These are phyloP conservation scores for Rubia balearica DNA, from an alignment of 305 asterid species.

Conservation along the genomic window DNA sequence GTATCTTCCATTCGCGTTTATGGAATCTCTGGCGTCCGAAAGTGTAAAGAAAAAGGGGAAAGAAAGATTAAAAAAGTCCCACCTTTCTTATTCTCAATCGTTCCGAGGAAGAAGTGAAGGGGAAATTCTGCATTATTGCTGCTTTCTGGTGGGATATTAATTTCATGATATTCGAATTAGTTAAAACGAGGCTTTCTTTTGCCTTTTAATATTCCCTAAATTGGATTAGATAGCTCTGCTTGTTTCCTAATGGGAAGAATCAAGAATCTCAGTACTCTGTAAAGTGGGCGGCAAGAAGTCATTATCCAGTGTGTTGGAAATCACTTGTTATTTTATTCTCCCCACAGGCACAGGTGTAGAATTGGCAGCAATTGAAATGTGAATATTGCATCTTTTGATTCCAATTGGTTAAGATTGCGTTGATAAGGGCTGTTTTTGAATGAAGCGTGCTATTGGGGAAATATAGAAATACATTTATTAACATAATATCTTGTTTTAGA, in stretches of 20 bases:
- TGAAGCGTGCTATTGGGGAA: not conserved
- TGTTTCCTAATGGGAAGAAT: not conserved
- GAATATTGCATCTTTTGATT: slow-evolving; percentile 3
- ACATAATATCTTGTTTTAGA: too few species aligned
- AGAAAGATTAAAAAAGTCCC: not conserved
- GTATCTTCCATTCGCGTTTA: slow-evolving; percentile 57
- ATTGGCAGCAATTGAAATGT: not conserved
- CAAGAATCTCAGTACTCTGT: slow-evolving; percentile 10
- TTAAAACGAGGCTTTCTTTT: not conserved
- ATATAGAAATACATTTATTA: not conserved
- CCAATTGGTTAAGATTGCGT: not conserved
- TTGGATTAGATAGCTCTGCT: not conserved
- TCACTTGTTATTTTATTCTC: not conserved
- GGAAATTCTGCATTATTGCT: not conserved
- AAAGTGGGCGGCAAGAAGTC: slow-evolving; percentile 9
- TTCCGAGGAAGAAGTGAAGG: slow-evolving; percentile 13
- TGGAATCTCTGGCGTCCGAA: slow-evolving; percentile 82
- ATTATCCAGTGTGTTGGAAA: slow-evolving; percentile 7
- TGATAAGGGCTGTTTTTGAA: not conserved
- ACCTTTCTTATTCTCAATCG: slow-evolving; percentile 1
- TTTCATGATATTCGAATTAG: not conserved
- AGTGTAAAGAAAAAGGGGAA: slow-evolving; percentile 20
- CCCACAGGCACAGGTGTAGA: not conserved
- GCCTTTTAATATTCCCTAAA: not conserved
- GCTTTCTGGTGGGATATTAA: not conserved